phyloP scores from a whole-genome alignment of 129 eudicot genomes.

The Flaveria brownii region DNA sequence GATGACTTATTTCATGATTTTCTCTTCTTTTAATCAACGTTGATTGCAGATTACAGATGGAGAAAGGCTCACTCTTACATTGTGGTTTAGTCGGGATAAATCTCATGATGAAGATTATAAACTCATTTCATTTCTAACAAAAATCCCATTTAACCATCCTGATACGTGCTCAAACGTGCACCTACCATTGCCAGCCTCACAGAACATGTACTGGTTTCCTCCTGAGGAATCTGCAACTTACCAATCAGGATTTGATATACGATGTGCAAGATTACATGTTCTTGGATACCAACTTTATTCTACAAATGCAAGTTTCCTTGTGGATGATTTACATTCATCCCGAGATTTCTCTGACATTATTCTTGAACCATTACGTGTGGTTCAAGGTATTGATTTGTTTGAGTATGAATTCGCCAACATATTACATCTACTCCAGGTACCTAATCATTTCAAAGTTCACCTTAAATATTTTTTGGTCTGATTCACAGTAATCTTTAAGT shows the following conservation, averaged over 20 bases:
- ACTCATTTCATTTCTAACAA: conserved; percentile 58
- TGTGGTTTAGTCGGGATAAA: conserved; percentile 84
- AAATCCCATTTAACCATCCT: conserved; percentile 16
- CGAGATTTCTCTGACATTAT: conserved; percentile 39
- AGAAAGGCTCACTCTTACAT: conserved; percentile 83
- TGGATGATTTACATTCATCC: conserved; percentile 19
- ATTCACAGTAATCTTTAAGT: background rate
- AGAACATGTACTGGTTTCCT: conserved; percentile 93
- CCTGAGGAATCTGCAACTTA: conserved; percentile 57
- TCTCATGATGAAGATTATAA: conserved; percentile 87
- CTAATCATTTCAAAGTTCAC: conserved; percentile 3
- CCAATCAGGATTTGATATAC: conserved; percentile 70
- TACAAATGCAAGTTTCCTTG: conserved; percentile 25
- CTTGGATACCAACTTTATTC: conserved; percentile 63
- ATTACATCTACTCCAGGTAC: conserved; percentile 89
- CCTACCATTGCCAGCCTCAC: conserved; percentile 71
- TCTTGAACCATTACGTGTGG: conserved; percentile 50
- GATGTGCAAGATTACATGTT: conserved; percentile 67
- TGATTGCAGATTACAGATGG: conserved; percentile 68
- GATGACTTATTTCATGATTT: background rate
- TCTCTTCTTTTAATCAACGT: background rate
- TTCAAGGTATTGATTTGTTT: conserved; percentile 47
- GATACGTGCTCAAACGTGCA: conserved; percentile 20
- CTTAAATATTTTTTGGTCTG: background rate
- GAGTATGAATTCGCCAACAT: conserved; percentile 59